phyloP scores from a whole-genome alignment of 805 yeast genomes.

The Starmerella etchellsii region DNA sequence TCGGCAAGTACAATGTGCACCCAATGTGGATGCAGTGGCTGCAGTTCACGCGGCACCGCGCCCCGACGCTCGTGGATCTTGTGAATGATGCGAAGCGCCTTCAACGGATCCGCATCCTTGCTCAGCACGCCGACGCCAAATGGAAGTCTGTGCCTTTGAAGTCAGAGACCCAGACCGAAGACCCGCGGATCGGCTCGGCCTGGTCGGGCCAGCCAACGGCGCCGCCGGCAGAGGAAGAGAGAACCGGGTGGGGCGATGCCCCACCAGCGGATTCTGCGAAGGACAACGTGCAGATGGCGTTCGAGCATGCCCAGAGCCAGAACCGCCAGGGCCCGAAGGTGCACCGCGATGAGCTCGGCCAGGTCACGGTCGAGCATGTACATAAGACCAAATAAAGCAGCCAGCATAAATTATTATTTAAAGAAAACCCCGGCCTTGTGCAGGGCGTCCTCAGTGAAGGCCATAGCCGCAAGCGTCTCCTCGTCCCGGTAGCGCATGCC shows the following conservation, averaged over 20 bases:
- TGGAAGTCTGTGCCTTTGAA: constrained; percentile 29
- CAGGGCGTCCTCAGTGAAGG: constrained; percentile 25
- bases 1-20: constrained; percentile 26
- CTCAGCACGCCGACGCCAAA: constrained; percentile 31
- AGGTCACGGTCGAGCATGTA: constrained; percentile 2
- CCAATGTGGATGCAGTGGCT: constrained; percentile 74
- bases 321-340: constrained; percentile 5
- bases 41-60: constrained; percentile 42
- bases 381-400: background rate
- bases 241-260: background rate
- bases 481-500: constrained; percentile 51
- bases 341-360: constrained; percentile 7
- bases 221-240: background rate
- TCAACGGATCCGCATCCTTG: constrained; percentile 38
- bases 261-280: background rate
- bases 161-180: constrained; percentile 1
- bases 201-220: constrained; percentile 13
- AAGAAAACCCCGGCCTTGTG: constrained; percentile 3
- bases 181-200: constrained; percentile 17
- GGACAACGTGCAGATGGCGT: background rate
- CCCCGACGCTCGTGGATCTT: constrained; percentile 56
- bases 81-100: constrained; percentile 45
- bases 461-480: constrained; percentile 40
- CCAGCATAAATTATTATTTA: background rate
- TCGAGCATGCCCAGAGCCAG: constrained; percentile 6